These are phyloP conservation scores for Venturiaceae sp. DNA, from an alignment of 2,329 filamentous ascomycete genomes.

Conservation along the genomic window DNA sequence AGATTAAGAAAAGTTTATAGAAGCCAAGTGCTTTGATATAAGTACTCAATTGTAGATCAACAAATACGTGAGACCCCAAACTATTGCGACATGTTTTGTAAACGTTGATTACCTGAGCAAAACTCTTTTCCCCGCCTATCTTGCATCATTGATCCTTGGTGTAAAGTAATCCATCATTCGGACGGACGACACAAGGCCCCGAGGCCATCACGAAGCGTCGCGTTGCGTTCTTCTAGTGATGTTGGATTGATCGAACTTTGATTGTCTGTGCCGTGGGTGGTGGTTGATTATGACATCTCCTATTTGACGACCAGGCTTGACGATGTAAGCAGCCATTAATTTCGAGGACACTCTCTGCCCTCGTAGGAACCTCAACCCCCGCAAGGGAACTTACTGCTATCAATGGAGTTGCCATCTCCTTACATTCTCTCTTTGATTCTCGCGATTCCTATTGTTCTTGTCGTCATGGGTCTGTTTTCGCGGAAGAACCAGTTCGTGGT, in stretches of 20 bases:
- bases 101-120: neutral
- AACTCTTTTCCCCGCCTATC: neutral
- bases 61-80: neutral
- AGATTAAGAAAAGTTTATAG: neutral
- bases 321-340: neutral
- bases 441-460: slow-evolving; percentile 13
- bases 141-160: neutral
- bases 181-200: neutral
- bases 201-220: neutral
- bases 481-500: slow-evolving; percentile 78
- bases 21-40: neutral
- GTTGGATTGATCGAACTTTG: too few species aligned
- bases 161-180: neutral
- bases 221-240: neutral
- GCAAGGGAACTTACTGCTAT: neutral
- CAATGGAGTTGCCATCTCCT: neutral
- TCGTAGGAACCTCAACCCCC: neutral
- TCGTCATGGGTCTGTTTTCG: slow-evolving; percentile 58
- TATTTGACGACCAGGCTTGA: neutral
- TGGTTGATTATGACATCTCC: neutral
- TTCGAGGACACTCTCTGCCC: neutral
- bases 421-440: slow-evolving; percentile 4
- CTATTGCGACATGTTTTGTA: slow-evolving; percentile 1
- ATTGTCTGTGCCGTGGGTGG: neutral
- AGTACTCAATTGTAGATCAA: neutral